Evolutionary conservation across 768 basidiomycete species (phyloP).

Genomic region (Neoboletus magnificus): DNA sequence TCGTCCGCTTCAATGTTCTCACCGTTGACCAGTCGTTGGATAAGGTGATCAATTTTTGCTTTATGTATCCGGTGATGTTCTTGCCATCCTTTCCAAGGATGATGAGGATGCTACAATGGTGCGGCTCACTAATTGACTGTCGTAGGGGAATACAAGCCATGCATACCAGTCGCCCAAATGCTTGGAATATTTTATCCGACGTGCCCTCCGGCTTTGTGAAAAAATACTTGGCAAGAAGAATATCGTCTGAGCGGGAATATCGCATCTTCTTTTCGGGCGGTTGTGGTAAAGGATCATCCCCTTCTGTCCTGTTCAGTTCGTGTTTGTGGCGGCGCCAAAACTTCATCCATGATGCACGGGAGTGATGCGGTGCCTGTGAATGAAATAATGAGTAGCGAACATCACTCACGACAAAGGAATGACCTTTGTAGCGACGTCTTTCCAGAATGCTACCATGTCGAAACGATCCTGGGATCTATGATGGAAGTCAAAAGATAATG

Average conservation of each 20-base stretch:
- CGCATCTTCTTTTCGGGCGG: constrained; percentile 88
- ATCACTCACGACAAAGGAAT: constrained; percentile 8
- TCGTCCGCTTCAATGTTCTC: constrained; percentile 45
- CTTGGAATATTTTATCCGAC: constrained; percentile 80
- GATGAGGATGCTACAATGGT: constrained; percentile 68
- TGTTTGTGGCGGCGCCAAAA: constrained; percentile 88
- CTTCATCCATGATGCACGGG: constrained; percentile 93
- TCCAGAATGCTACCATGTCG: constrained; percentile 79
- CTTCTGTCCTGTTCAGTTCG: constrained; percentile 65
- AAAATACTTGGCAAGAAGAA: constrained; percentile 76
- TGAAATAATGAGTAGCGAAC: not conserved
- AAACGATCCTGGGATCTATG: constrained; percentile 54
- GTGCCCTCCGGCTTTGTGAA: constrained; percentile 72
- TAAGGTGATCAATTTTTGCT: constrained; percentile 78
- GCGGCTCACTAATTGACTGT: not conserved
- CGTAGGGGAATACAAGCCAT: not conserved
- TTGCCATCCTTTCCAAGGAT: constrained; percentile 95
- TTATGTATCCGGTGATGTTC: constrained; percentile 90
- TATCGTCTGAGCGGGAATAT: constrained; percentile 76
- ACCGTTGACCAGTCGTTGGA: constrained; percentile 56
- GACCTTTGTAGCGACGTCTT: constrained; percentile 69
- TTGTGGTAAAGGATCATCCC: constrained; percentile 66
- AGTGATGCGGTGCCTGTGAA: constrained; percentile 79
- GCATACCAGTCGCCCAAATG: constrained; percentile 67
- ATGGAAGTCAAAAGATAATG: constrained; percentile 2